phyloP scores from a whole-genome alignment of 441 rosid genomes.

The Kokia cookei region DNA sequence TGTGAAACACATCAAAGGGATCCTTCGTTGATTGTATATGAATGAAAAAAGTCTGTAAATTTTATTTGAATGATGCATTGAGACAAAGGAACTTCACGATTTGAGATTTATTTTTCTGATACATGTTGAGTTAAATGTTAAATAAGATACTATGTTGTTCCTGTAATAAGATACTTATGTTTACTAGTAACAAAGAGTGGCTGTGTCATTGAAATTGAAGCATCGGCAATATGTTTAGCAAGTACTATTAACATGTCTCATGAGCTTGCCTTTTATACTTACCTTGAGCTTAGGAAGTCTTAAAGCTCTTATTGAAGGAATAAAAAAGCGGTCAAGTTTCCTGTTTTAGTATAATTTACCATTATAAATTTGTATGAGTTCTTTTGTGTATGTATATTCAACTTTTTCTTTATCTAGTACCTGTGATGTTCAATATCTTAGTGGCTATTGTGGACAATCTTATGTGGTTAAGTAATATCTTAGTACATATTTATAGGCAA shows the following conservation, averaged over 20 bases:
- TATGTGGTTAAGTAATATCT: neutral
- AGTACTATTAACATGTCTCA: neutral
- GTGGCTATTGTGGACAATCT: neutral
- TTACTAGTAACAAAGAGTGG: neutral
- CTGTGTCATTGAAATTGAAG: neutral
- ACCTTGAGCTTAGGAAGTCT: neutral
- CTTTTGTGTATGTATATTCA: neutral
- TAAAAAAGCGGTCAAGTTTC: neutral
- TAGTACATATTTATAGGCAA: neutral
- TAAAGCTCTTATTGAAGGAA: neutral
- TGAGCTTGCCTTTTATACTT: neutral
- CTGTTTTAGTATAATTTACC: neutral
- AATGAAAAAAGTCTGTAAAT: neutral
- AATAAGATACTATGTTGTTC: neutral
- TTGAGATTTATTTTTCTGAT: neutral
- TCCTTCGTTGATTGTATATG: neutral
- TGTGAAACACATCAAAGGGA: neutral
- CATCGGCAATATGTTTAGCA: neutral
- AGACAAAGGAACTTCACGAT: neutral
- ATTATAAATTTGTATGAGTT: neutral
- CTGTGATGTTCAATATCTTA: neutral
- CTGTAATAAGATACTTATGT: neutral
- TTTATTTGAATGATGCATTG: neutral
- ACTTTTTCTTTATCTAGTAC: neutral
- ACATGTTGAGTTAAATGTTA: neutral